phyloP scores from a whole-genome alignment of 805 yeast species.

The Saccharomycopsis babjevae region DNA sequence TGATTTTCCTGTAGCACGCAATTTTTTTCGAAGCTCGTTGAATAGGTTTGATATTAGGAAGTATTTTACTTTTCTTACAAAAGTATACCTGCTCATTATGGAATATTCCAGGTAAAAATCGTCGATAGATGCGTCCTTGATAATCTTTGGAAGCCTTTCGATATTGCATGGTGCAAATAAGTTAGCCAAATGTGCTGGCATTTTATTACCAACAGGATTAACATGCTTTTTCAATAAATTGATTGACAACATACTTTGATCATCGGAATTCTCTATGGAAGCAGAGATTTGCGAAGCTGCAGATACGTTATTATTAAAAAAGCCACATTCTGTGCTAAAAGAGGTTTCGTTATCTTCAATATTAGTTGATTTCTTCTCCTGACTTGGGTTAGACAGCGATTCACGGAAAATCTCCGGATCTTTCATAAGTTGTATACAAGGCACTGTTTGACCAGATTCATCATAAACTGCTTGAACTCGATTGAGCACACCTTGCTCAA shows the following conservation, averaged over 20 bases:
- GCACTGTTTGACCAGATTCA: neutral
- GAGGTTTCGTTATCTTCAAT: neutral
- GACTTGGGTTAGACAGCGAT: neutral
- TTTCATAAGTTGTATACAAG: slow-evolving; percentile 1
- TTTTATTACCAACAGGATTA: neutral
- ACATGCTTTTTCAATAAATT: neutral
- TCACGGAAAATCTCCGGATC: neutral
- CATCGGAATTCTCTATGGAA: neutral
- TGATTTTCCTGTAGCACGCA: neutral
- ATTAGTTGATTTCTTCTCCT: neutral
- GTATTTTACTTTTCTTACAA: neutral
- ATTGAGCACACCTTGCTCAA: neutral
- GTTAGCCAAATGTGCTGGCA: neutral
- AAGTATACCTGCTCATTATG: neutral
- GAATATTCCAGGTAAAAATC: neutral
- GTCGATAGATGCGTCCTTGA: neutral
- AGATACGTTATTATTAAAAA: neutral
- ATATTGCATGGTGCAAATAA: neutral
- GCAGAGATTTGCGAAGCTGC: neutral
- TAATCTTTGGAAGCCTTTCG: neutral
- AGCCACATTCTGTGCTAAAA: neutral
- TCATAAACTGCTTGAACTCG: slow-evolving; percentile 1
- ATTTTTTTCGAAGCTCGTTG: neutral
- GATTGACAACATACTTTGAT: neutral
- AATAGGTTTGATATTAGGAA: neutral